A percentile compares a stretch with the other conserved stretches of the same genome.
These are phyloP conservation scores for Ceratobasidium sp. DNA, from an alignment of 1,284 basidiomycete genomes.

Conservation along the genomic window DNA sequence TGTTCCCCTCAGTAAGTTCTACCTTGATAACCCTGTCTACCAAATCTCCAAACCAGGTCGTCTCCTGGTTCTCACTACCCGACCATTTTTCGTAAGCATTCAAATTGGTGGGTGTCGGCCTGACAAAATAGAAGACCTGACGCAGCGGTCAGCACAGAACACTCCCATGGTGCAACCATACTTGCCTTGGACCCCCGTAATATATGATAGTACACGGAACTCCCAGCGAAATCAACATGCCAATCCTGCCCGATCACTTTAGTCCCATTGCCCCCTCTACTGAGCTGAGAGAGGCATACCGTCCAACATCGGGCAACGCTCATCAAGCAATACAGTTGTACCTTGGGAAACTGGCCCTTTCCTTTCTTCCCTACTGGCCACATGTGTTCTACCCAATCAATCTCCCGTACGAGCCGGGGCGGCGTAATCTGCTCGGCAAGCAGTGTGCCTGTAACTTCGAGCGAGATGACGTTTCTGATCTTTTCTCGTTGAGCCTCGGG, in stretches of 20 bases:
- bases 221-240: conserved; percentile 97
- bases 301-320: conserved; percentile 89
- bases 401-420: conserved; percentile 84
- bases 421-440: conserved; percentile 82
- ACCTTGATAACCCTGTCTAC: conserved; percentile 90
- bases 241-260: conserved; percentile 72
- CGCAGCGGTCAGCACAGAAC: conserved; percentile 46
- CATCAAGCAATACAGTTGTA: conserved; percentile 97
- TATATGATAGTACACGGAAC: conserved; percentile 94
- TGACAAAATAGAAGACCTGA: conserved; percentile 94
- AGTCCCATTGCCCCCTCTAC: neutral
- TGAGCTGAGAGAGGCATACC: conserved; percentile 60
- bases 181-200: conserved; percentile 80
- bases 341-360: conserved; percentile 89
- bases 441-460: conserved; percentile 83
- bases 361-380: conserved; percentile 85
- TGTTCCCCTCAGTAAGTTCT: conserved; percentile 84
- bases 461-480: conserved; percentile 88
- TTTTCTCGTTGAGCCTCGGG: conserved; percentile 77
- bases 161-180: neutral
- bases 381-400: conserved; percentile 97
- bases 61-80: conserved; percentile 85
- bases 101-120: conserved; percentile 87
- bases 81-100: conserved; percentile 92
- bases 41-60: conserved; percentile 90